Percentiles rank a stretch among this genome's conserved stretches.
Evolutionary conservation across 2,329 filamentous ascomycete species (phyloP).

Genomic region (Fusarium continuum): DNA sequence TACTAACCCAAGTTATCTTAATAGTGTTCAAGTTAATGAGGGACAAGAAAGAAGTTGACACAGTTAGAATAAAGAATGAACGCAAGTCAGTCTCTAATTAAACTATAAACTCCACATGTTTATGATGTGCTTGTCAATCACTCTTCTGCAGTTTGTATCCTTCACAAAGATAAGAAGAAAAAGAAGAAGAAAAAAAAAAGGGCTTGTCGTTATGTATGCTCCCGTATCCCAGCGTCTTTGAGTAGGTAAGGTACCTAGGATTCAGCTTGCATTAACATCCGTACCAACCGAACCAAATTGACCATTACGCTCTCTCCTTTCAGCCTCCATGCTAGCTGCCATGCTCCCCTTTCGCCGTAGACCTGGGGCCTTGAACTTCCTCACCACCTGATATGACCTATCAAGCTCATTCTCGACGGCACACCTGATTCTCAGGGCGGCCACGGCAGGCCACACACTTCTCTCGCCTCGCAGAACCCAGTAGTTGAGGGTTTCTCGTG

Average conservation of each 20-base stretch:
- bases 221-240: neutral
- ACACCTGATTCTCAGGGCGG: conserved; percentile 82
- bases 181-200: neutral
- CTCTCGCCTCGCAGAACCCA: conserved; percentile 88
- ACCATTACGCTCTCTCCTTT: conserved; percentile 27
- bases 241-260: neutral
- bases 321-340: conserved; percentile 42
- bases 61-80: neutral
- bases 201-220: conserved; percentile 3
- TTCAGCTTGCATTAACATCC: conserved; percentile 24
- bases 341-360: conserved; percentile 58
- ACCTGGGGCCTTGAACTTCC: conserved; percentile 66
- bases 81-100: neutral
- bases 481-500: conserved; percentile 76
- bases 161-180: neutral
- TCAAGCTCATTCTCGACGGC: conserved; percentile 90
- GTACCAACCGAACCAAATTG: conserved; percentile 10
- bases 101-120: neutral
- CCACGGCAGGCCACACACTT: conserved; percentile 90
- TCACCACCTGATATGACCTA: conserved; percentile 81
- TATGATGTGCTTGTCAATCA: neutral
- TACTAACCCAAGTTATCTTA: too few relatives aligned
- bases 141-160: neutral
- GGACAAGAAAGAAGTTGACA: neutral
- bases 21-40: too few relatives aligned